A percentile compares a stretch with the other conserved stretches of the same genome.
These are phyloP conservation scores for Exophiala spinifera DNA, from an alignment of 2,329 filamentous ascomycete species.

Conservation along the genomic window DNA sequence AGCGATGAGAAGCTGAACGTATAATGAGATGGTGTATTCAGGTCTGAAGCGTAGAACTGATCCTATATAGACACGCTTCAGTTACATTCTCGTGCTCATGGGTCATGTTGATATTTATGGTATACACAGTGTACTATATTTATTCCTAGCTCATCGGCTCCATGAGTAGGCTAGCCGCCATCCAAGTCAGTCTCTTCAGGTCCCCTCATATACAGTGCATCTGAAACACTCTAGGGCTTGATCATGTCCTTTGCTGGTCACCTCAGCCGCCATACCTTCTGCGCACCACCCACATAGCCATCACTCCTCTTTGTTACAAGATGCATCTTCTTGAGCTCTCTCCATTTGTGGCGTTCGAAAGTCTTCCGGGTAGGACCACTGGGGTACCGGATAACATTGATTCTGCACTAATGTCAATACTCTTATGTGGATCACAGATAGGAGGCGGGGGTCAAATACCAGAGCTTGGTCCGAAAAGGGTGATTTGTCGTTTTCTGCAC, in stretches of 20 bases:
- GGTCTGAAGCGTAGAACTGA: neutral
- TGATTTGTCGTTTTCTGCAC: neutral
- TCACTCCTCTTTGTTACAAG: neutral
- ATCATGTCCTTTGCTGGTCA: neutral
- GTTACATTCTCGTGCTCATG: neutral
- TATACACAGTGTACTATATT: neutral
- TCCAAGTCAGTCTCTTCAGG: neutral
- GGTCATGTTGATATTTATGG: neutral
- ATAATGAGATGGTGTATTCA: neutral
- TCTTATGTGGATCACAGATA: neutral
- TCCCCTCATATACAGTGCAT: neutral
- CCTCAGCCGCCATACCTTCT: neutral
- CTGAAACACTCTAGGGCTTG: neutral
- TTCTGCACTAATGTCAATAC: conserved; percentile 1
- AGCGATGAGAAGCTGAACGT: neutral
- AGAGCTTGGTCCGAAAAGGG: neutral
- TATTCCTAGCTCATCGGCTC: neutral
- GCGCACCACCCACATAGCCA: neutral
- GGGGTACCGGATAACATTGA: neutral
- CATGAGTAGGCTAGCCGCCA: neutral
- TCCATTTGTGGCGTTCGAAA: neutral
- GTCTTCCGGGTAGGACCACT: neutral
- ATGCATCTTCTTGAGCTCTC: neutral
- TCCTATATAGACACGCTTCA: neutral
- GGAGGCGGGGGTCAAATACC: neutral